Evolutionary conservation across 2,329 filamentous ascomycete species (phyloP), one percentile per base, ranked within the genome.

Genomic region (Ophiostoma ulmi): DNA sequence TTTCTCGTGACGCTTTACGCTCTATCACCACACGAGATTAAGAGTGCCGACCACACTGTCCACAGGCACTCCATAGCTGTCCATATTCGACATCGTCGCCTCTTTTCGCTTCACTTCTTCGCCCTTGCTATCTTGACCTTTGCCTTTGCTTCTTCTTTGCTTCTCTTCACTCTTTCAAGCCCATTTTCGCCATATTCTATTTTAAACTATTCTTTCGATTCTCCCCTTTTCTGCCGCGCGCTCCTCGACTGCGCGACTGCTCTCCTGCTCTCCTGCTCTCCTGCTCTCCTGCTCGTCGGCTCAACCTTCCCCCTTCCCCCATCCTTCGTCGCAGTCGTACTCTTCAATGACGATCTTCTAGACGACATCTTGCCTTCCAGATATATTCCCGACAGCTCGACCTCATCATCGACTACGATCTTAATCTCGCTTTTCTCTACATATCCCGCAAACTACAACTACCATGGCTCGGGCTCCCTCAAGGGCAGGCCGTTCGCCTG

Each of bases 401-500:
- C 61, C 39, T 38, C 35, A 35, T 20, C 17, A 35, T 38, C 61
- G 35, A 64, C 61, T 35, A 14, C 58, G 58, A 35, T 22, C 26
- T 61, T 17, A 17, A 11, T 31, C 26, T 64, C 17, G 4, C 10
- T 22, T 22, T 38, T 39, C 20, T 6, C 17, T 11, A 65, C 35
- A 31, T 5, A 20, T 14, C 36, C 14, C 63, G n/a, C 63, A 65
- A 11, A 35, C 31, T 8, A 36, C 35, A 17, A 8, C 36, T n/a
- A 39, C 20, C 63, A 68, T 68, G 66, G 66, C 41, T 38, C 66
- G 66, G 66, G 66, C 41, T 55, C 66, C 41, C 26, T 52, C 66
- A 68, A 52, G 66, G 44, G 20, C 66, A 52, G 66, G 66, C 66
- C 66, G 66, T 26, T 68, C 66, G 66, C 66, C 66, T 38, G 41